A percentile compares a stretch with the other conserved stretches of the same genome.
Evolutionary conservation across 164 flowering plant genomes (phyloP).

Genomic region (Stephania japonica): DNA sequence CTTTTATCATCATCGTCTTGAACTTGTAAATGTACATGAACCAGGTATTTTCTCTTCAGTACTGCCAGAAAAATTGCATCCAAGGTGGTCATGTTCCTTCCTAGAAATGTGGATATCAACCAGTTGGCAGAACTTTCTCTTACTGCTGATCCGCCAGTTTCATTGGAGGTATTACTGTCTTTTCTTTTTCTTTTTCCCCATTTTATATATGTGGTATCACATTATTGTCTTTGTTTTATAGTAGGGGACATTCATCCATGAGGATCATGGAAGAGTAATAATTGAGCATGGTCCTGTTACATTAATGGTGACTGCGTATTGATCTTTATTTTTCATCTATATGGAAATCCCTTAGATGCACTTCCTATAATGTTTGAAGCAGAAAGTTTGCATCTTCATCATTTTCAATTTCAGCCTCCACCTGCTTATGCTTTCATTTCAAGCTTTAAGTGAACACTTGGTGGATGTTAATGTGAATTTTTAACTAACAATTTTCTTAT

Average conservation of each 20-base stretch:
- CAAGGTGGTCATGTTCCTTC: slow-evolving; percentile 83
- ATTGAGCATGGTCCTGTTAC: not conserved
- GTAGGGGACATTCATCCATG: too few relatives aligned
- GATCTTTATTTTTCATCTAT: not conserved
- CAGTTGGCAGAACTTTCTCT: slow-evolving; percentile 78
- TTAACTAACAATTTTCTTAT: not conserved
- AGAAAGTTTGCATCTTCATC: not conserved
- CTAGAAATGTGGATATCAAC: slow-evolving; percentile 76
- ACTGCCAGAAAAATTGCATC: slow-evolving; percentile 55
- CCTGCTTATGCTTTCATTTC: not conserved
- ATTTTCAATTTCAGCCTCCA: not conserved
- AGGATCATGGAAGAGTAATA: not conserved
- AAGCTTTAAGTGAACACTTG: not conserved
- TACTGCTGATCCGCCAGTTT: slow-evolving; percentile 61
- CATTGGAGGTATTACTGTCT: slow-evolving; percentile 72
- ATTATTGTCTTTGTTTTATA: too few relatives aligned
- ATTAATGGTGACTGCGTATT: not conserved
- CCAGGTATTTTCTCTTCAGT: slow-evolving; percentile 57
- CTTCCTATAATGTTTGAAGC: not conserved
- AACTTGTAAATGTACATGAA: slow-evolving; percentile 10
- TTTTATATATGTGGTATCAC: not conserved
- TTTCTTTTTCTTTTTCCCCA: not conserved
- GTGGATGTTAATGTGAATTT: not conserved
- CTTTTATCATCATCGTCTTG: not conserved
- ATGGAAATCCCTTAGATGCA: not conserved